Percentiles rank a stretch among this genome's conserved stretches.
Evolutionary conservation across 2,329 filamentous ascomycete genomes (phyloP).

Genomic region (Penicillium sclerotigenum): DNA sequence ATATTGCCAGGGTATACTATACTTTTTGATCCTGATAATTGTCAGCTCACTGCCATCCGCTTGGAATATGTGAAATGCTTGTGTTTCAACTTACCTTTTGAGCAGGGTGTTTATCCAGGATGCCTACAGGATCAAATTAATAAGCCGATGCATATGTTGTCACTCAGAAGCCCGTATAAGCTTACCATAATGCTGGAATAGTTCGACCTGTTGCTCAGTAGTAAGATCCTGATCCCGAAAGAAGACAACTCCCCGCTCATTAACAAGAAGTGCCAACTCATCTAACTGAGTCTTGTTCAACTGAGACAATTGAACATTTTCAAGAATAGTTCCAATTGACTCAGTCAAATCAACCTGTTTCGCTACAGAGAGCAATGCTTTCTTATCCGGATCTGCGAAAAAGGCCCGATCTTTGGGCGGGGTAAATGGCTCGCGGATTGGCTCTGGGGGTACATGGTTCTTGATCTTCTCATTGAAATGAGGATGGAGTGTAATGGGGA

Average conservation of each 20-base stretch:
- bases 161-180: background rate
- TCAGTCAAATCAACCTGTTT: conserved; percentile 34
- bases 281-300: conserved; percentile 48
- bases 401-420: conserved; percentile 30
- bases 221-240: conserved; percentile 45
- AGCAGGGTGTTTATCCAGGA: conserved; percentile 10
- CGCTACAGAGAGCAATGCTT: conserved; percentile 33
- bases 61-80: too few relatives aligned
- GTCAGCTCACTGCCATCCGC: background rate
- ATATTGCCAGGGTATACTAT: background rate
- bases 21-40: conserved; percentile 1
- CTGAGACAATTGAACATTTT: conserved; percentile 46
- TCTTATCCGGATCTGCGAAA: conserved; percentile 43
- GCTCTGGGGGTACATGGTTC: conserved; percentile 42
- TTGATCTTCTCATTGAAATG: conserved; percentile 49
- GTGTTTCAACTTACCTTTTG: background rate
- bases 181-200: conserved; percentile 50
- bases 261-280: conserved; percentile 50
- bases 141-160: background rate
- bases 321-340: conserved; percentile 40
- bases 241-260: conserved; percentile 50
- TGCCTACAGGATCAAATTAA: background rate
- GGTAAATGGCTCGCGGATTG: conserved; percentile 29
- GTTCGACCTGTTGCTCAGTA: conserved; percentile 31
- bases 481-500: conserved; percentile 47